A percentile compares a stretch with the other conserved stretches of the same genome.
phyloP scores from a whole-genome alignment of 2,329 filamentous ascomycete genomes.

The Curvularia eragrostidis region DNA sequence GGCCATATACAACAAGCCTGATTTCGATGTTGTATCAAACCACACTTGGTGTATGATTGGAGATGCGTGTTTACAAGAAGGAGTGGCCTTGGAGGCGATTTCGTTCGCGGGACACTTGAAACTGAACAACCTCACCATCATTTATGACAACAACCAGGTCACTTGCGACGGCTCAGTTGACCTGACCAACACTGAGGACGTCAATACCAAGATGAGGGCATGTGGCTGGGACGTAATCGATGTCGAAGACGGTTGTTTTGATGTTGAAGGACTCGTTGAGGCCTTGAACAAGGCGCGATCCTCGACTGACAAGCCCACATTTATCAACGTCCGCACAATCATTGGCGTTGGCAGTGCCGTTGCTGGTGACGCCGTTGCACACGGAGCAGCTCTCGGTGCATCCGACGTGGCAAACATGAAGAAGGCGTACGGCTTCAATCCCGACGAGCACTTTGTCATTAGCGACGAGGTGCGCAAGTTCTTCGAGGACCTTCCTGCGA shows the following conservation, averaged over 20 bases:
- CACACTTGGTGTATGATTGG: slow-evolving; percentile 65
- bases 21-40: slow-evolving; percentile 58
- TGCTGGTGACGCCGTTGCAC: slow-evolving; percentile 60
- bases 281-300: slow-evolving; percentile 57
- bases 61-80: slow-evolving; percentile 65
- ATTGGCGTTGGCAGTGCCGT: slow-evolving; percentile 64
- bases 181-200: slow-evolving; percentile 61
- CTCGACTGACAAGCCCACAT: slow-evolving; percentile 59
- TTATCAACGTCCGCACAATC: slow-evolving; percentile 65
- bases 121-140: slow-evolving; percentile 63
- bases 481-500: slow-evolving; percentile 39
- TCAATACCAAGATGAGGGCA: slow-evolving; percentile 65
- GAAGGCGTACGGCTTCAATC: slow-evolving; percentile 57
- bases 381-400: slow-evolving; percentile 64
- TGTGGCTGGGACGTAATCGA: slow-evolving; percentile 64
- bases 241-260: slow-evolving; percentile 60
- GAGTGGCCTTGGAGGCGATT: slow-evolving; percentile 64
- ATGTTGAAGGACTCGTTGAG: slow-evolving; percentile 57
- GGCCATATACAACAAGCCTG: slow-evolving; percentile 63
- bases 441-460: slow-evolving; percentile 57
- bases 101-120: slow-evolving; percentile 63
- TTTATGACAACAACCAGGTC: slow-evolving; percentile 68
- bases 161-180: slow-evolving; percentile 66
- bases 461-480: slow-evolving; percentile 58
- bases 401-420: slow-evolving; percentile 65